Base-by-base conservation (phyloP, 208 protist genomes). In the Trypanosomatidae sp. region DNA sequence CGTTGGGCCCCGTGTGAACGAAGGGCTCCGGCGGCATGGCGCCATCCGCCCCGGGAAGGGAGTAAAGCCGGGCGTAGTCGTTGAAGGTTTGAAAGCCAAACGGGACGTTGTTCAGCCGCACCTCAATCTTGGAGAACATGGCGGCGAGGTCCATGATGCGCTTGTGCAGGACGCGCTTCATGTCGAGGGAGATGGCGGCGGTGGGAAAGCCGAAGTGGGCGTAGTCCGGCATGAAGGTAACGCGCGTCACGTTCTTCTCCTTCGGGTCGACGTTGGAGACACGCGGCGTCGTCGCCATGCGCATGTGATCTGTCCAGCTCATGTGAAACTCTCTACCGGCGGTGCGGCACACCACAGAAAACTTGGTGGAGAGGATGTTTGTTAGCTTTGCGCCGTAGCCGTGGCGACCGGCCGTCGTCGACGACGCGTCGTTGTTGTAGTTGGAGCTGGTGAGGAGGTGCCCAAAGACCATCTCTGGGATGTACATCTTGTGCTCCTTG, bases 331-430 rank as follows among this genome's bases (percentile, higher is more conserved):
- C 92, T 50, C 89, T 93, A 8, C 92, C 89, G 5, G 84, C 84
- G 43, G 85, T 93, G 56, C 85, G 79, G 83, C 99, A 99, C 44
- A 78, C 76, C 3, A 99, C 89, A 15, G 86, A 91, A 75, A 99
- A 99, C 73, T 98, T 81, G 13, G 69, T 98, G n/a, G 97, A 99
- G 73, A 99, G 99, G 62, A 99, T 99, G 83, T 99, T 99, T 43
- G 99, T 98, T 10, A 98, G 85, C 86, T 99, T 99, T 25, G 98
- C 97, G 64, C 98, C 98, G 80, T 98, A 99, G 33, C 99, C 99
- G 84, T 99, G 98, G 22, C 98, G 87, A 10, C 99, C 99, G 28
- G 98, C 98, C 12, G 96, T 97, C 43, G 93, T 94, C 41, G 89
- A 93, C 72, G 93, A 81, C 36, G 89, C 86, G 49, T 87, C 78